phyloP scores from a whole-genome alignment of 345 rosid species.

The Salix suchowensis region DNA sequence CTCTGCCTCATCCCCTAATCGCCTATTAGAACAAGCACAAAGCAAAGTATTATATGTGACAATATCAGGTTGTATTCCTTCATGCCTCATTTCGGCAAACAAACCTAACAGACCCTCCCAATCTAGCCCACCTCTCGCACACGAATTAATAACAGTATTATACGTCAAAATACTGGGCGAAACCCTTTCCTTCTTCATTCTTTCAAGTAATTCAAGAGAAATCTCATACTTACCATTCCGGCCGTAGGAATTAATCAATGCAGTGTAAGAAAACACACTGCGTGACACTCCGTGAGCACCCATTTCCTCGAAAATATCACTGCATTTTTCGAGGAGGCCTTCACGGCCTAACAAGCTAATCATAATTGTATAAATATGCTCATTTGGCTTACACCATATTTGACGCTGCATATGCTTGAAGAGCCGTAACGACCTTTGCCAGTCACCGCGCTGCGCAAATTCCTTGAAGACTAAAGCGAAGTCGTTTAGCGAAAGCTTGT shows the following conservation, averaged over 20 bases:
- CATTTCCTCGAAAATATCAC: slow-evolving; percentile 89
- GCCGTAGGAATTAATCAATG: slow-evolving; percentile 83
- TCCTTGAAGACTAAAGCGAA: slow-evolving; percentile 89
- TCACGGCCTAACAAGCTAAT: slow-evolving; percentile 84
- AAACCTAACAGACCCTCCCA: slow-evolving; percentile 90
- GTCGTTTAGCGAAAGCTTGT: slow-evolving; percentile 85
- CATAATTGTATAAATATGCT: slow-evolving; percentile 89
- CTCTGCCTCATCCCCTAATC: slow-evolving; percentile 85
- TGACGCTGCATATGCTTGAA: slow-evolving; percentile 97
- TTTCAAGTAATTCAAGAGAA: slow-evolving; percentile 68
- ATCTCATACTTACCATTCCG: slow-evolving; percentile 68
- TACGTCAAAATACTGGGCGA: slow-evolving; percentile 78
- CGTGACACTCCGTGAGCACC: slow-evolving; percentile 68
- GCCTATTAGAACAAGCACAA: slow-evolving; percentile 79
- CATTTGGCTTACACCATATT: slow-evolving; percentile 96
- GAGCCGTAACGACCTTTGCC: slow-evolving; percentile 88
- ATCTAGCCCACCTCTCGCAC: slow-evolving; percentile 85
- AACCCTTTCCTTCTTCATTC: slow-evolving; percentile 80
- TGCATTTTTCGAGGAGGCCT: slow-evolving; percentile 73
- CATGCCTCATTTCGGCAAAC: slow-evolving; percentile 96
- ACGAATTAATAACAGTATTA: slow-evolving; percentile 82
- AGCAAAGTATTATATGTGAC: slow-evolving; percentile 91
- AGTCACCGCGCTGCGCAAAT: slow-evolving; percentile 88
- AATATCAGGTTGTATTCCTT: slow-evolving; percentile 76
- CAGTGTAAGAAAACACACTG: slow-evolving; percentile 83